A percentile compares a stretch with the other conserved stretches of the same genome.
Evolutionary conservation across 495 filamentous ascomycete species (phyloP).

Genomic region (Talaromyces proteolyticus): DNA sequence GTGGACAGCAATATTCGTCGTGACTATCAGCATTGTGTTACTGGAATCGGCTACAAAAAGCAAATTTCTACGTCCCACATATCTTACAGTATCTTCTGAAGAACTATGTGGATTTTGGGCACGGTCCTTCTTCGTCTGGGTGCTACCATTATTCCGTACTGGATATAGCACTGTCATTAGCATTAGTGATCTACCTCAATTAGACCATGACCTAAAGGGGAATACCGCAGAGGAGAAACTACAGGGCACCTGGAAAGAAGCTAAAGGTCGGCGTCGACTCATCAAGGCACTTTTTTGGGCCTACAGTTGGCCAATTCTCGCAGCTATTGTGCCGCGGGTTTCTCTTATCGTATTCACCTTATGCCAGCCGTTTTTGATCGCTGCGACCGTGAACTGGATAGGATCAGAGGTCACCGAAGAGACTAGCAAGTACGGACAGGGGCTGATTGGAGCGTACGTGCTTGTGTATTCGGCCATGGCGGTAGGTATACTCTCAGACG

Average conservation of each 20-base stretch:
- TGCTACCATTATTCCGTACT: conserved; percentile 45
- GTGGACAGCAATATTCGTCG: conserved; percentile 41
- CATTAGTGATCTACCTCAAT: neutral
- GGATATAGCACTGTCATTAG: neutral
- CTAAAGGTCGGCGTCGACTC: conserved; percentile 25
- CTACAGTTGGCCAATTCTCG: conserved; percentile 38
- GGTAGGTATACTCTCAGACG: conserved; percentile 31
- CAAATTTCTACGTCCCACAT: conserved; percentile 33
- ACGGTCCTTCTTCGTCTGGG: conserved; percentile 50
- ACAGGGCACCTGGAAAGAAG: neutral
- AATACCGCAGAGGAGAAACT: neutral
- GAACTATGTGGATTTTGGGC: conserved; percentile 48
- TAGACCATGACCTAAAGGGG: neutral
- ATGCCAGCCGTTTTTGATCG: conserved; percentile 59
- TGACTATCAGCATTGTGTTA: conserved; percentile 44
- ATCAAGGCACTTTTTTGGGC: conserved; percentile 37
- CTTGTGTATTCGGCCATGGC: conserved; percentile 46
- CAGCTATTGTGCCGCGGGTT: conserved; percentile 45
- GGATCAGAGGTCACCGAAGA: conserved; percentile 25
- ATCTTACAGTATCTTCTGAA: conserved; percentile 45
- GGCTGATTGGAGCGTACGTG: conserved; percentile 47
- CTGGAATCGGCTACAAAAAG: conserved; percentile 52
- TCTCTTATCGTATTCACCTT: conserved; percentile 53
- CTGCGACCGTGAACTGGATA: conserved; percentile 42
- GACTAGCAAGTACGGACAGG: conserved; percentile 42